Evolutionary conservation across 2,329 filamentous ascomycete species (phyloP), one percentile per base, ranked within the genome.

Genomic region (Gaeumannomyces tritici): DNA sequence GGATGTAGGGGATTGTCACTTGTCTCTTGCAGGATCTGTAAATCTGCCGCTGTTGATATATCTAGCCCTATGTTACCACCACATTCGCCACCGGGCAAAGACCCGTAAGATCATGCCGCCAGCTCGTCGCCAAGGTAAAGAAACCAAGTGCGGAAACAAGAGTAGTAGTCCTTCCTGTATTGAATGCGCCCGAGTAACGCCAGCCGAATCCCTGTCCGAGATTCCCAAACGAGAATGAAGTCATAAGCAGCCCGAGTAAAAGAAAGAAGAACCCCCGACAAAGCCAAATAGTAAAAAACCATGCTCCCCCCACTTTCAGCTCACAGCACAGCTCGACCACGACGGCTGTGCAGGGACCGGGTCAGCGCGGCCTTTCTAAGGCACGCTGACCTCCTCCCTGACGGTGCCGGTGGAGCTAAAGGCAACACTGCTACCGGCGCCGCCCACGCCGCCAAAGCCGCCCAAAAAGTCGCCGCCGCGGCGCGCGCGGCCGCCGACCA

Each of bases 401-500:
- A 67, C 65, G 1, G 60, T 61, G 21, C 9, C 60, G 21, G 60
- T 61, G 2, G 35, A 13, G 42, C 42, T n/a, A 9, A 51, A 51
- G 42, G 18, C 42, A 7, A 51, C 9, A 7, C 21, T 51, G 42
- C 42, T 18, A 12, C 55, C 57, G 58, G 57, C 26, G 11, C 55
- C 57, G 58, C 62, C n/a, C 51, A 55, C 51, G 26, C 31, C 62
- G 18, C 12, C 60, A 18, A 35, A 35, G 3, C 42, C 42, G 7
- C 42, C 42, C 42, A n/a, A 3, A 47, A 62, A 64, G 42, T 55
- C 62, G 51, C 51, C 57, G 51, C 61, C 65, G 60, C 82, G 74
- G 66, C 77, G 77, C 12, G 84, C 81, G 61, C 83, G 73, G 0
- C 82, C 83, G 2, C 92, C 93, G 0, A 98, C 93, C 71, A 97